A percentile compares a stretch with the other conserved stretches of the same genome.
phyloP scores from a whole-genome alignment of 1,284 basidiomycete genomes.

The Sporisorium exsertum region DNA sequence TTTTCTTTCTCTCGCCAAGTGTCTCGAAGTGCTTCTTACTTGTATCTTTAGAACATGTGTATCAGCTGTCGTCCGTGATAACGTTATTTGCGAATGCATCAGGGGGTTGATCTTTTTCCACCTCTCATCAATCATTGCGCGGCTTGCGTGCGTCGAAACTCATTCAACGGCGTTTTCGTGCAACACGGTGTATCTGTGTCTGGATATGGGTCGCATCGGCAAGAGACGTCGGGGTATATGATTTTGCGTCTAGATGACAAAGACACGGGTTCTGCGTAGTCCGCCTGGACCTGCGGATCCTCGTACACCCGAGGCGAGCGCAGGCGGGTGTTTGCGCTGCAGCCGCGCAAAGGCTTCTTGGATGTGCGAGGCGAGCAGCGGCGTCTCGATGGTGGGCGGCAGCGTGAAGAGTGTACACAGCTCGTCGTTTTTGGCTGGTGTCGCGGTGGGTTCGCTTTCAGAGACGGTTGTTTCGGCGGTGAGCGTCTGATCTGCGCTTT shows the following conservation, averaged over 20 bases:
- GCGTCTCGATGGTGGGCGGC: conserved; percentile 47
- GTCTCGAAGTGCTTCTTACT: neutral
- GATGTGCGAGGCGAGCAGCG: conserved; percentile 59
- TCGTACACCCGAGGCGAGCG: conserved; percentile 45
- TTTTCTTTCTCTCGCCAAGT: too few species aligned
- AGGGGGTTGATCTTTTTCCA: neutral
- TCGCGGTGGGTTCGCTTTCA: neutral
- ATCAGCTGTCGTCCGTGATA: neutral
- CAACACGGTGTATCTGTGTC: too few species aligned
- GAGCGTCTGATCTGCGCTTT: conserved; percentile 3
- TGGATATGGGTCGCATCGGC: too few species aligned
- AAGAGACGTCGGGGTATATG: neutral
- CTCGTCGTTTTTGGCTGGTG: conserved; percentile 18
- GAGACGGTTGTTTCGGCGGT: neutral
- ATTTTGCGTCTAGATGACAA: conserved; percentile 52
- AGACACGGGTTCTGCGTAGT: conserved; percentile 58
- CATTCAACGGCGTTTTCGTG: too few species aligned
- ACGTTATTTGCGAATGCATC: neutral
- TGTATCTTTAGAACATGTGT: neutral
- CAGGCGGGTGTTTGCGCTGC: conserved; percentile 50
- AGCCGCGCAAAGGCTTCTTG: conserved; percentile 65
- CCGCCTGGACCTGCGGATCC: conserved; percentile 59
- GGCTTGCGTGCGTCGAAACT: too few species aligned
- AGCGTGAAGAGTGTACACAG: conserved; percentile 58
- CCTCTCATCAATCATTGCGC: too few species aligned